Evolutionary conservation across 305 asterid species (phyloP), one percentile per base, ranked within the genome.

Genomic region (Solanum chacoense): DNA sequence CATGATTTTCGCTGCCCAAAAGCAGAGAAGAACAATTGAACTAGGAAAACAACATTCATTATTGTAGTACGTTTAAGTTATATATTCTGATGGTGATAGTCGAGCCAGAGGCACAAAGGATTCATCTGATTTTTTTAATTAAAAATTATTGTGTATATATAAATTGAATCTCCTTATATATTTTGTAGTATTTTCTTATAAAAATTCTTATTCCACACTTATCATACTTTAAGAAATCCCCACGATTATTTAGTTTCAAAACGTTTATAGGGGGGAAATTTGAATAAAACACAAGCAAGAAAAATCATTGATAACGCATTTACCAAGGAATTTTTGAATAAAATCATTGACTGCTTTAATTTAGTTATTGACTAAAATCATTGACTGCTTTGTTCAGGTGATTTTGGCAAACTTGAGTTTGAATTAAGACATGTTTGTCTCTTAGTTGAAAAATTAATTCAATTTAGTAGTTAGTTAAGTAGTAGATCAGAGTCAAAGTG

Each of bases 361-460:
- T 63, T 81, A 26, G 4, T 45, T n/a, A 45, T 45, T 50, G 73
- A 83, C 50, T 45, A 50, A 83, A 83, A 50, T 50, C 42, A 18
- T 83, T 50, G 73, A 83, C 73, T 83, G 86, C 86, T 83, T 83
- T 83, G 73, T n/a, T 83, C 28, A 50, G 87, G 10, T 81, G 72
- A 81, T 83, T 83, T 83, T 83, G 42, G 72, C 31, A 83, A 50
- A 83, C 22, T 29, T 14, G 16, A 81, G 11, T 42, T 81, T 81
- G 72, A 81, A 81, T 81, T 35, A 29, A 6, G 29, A 7, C 20
- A 45, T 18, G 20, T 8, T 79, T 28, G 69, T 28, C 24, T 42
- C 6, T 81, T 45, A 16, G 65, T 29, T 16, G 42, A 84, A 20
- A 26, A 84, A 31, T 32, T 84, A 40, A 32, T 84, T 84, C 75